phyloP scores from a whole-genome alignment of 495 filamentous ascomycete species.

The Eremomyces bilateralis region DNA sequence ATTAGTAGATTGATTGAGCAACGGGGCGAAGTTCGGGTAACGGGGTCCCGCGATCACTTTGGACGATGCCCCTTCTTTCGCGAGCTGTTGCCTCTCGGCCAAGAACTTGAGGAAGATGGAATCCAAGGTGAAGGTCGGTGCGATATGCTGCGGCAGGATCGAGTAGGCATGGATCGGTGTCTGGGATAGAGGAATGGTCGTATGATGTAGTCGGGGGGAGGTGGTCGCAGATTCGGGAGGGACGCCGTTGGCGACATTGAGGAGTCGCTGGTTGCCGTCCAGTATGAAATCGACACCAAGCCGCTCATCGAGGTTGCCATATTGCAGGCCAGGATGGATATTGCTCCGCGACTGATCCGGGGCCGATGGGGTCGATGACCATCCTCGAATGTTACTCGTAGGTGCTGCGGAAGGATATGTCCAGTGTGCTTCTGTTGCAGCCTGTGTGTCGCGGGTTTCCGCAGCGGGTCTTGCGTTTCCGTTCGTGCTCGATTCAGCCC shows the following conservation, averaged over 20 bases:
- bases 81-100: slow-evolving; percentile 38
- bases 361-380: too few species aligned
- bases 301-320: slow-evolving; percentile 23
- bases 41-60: slow-evolving; percentile 45
- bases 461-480: too few species aligned
- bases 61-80: slow-evolving; percentile 34
- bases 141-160: slow-evolving; percentile 33
- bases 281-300: slow-evolving; percentile 50
- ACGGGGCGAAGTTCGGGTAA: slow-evolving; percentile 53
- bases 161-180: slow-evolving; percentile 20
- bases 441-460: too few species aligned
- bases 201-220: too few species aligned
- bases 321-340: too few species aligned
- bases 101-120: slow-evolving; percentile 57
- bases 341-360: too few species aligned
- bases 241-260: slow-evolving; percentile 3
- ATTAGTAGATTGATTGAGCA: slow-evolving; percentile 42
- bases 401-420: too few species aligned
- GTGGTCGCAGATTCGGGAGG: too few species aligned
- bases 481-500: too few species aligned
- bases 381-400: too few species aligned
- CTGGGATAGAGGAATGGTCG: slow-evolving; percentile 10
- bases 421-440: too few species aligned
- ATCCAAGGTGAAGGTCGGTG: slow-evolving; percentile 52
- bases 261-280: slow-evolving; percentile 17